A percentile compares a stretch with the other conserved stretches of the same genome.
phyloP scores from a whole-genome alignment of 805 yeast species.

The Saturnispora besseyi region DNA sequence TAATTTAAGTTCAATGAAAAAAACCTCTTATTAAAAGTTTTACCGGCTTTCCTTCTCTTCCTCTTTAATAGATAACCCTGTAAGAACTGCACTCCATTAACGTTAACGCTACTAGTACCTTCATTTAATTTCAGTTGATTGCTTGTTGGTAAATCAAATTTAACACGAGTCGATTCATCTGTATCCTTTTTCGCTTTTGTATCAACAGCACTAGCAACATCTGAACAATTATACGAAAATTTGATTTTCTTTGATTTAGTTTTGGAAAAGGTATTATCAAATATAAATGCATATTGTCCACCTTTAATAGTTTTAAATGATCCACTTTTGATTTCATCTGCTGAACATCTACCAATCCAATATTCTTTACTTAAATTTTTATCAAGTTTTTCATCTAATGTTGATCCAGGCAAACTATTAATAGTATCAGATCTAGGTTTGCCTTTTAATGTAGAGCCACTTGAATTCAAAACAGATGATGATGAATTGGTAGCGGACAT shows the following conservation, averaged over 20 bases:
- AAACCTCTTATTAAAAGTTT: conserved; percentile 79
- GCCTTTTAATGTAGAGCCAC: background rate
- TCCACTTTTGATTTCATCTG: conserved; percentile 58
- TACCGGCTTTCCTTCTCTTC: conserved; percentile 71
- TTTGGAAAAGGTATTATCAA: conserved; percentile 87
- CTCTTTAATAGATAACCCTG: conserved; percentile 70
- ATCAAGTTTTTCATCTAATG: conserved; percentile 48
- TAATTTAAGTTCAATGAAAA: conserved; percentile 75
- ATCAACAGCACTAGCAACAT: background rate
- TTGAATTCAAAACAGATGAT: background rate
- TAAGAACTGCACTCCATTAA: conserved; percentile 59
- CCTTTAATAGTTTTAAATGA: conserved; percentile 47
- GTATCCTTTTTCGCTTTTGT: background rate
- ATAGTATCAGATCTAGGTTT: background rate
- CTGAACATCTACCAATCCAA: conserved; percentile 48
- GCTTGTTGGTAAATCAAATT: conserved; percentile 22
- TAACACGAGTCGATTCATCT: conserved; percentile 13
- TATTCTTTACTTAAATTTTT: conserved; percentile 41
- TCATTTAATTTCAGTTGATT: conserved; percentile 14
- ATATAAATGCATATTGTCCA: conserved; percentile 78
- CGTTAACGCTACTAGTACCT: conserved; percentile 27
- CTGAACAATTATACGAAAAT: conserved; percentile 36
- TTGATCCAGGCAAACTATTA: conserved; percentile 9
- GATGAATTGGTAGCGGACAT: background rate
- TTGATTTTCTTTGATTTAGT: conserved; percentile 73